Conservation (phyloP, 164 flowering plant species). For the Platanus orientalis region DNA sequence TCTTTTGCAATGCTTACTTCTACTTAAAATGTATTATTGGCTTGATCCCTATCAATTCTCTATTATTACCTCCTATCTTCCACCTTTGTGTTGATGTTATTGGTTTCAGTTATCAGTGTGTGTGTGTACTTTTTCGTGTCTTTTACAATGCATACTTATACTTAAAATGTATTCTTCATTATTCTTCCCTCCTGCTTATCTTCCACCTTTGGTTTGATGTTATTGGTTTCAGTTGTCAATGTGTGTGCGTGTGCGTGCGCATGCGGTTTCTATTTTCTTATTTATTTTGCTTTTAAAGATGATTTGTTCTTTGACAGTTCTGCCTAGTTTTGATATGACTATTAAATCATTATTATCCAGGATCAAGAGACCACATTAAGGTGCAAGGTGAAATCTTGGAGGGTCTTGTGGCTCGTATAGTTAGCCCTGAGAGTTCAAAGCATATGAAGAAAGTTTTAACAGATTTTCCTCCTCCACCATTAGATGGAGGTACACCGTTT, state of each 20-base stretch:
- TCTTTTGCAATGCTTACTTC: too few species aligned
- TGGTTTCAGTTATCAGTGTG: too few species aligned
- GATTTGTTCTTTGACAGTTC: not conserved
- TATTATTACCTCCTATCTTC: not conserved
- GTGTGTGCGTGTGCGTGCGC: too few species aligned
- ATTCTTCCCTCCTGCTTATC: not conserved
- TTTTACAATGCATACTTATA: too few species aligned
- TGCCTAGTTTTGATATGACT: not conserved
- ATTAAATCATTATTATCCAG: conserved; percentile 34
- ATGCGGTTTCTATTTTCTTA: not conserved
- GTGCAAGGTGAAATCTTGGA: conserved; percentile 96
- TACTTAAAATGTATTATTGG: too few species aligned
- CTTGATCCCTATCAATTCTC: too few species aligned
- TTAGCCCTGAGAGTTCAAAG: conserved; percentile 67
- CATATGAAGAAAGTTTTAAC: conserved; percentile 68
- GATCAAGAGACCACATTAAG: conserved; percentile 77
- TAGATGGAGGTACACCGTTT: conserved; percentile 51
- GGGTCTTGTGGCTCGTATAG: conserved; percentile 97
- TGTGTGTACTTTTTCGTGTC: too few species aligned
- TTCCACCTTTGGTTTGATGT: not conserved
- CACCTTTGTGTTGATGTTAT: not conserved
- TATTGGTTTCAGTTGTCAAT: too few species aligned
- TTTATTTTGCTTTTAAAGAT: not conserved
- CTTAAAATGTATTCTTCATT: too few species aligned
- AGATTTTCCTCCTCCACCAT: conserved; percentile 55